Conservation (phyloP, 169 alveolate genomes). For the Eimeria mitis region DNA sequence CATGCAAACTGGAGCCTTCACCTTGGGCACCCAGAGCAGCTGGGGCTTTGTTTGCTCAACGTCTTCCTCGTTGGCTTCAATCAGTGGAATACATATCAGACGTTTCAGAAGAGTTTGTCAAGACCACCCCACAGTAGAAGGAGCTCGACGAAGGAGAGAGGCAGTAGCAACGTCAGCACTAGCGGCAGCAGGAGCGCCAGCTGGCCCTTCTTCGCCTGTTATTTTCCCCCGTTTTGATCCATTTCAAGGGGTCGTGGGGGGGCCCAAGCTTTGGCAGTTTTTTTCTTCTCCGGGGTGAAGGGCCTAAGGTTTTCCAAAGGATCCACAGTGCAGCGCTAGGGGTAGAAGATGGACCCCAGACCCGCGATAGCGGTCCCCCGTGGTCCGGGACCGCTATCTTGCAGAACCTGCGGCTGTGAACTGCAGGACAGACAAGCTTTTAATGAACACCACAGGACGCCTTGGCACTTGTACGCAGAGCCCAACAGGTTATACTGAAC, state of each 20-base stretch:
- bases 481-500: not conserved
- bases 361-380: constrained; percentile 20
- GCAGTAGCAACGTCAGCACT: not conserved
- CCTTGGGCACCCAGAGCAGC: not conserved
- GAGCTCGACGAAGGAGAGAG: not conserved
- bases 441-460: constrained; percentile 46
- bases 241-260: not conserved
- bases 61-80: not conserved
- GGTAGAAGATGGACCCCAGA: constrained; percentile 24
- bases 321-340: not conserved
- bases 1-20: constrained; percentile 11
- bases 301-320: not conserved
- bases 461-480: constrained; percentile 46
- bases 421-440: constrained; percentile 20
- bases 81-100: not conserved
- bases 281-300: not conserved
- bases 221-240: not conserved
- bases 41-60: not conserved
- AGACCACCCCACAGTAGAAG: constrained; percentile 21
- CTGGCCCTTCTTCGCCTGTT: not conserved
- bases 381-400: constrained; percentile 13
- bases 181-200: constrained; percentile 5
- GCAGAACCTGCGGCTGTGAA: constrained; percentile 58
- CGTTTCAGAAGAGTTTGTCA: not conserved
- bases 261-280: not conserved